Percentiles rank a stretch among this genome's conserved stretches.
These are phyloP conservation scores for Candida patagonica DNA, from an alignment of 805 yeast genomes.

Conservation along the genomic window DNA sequence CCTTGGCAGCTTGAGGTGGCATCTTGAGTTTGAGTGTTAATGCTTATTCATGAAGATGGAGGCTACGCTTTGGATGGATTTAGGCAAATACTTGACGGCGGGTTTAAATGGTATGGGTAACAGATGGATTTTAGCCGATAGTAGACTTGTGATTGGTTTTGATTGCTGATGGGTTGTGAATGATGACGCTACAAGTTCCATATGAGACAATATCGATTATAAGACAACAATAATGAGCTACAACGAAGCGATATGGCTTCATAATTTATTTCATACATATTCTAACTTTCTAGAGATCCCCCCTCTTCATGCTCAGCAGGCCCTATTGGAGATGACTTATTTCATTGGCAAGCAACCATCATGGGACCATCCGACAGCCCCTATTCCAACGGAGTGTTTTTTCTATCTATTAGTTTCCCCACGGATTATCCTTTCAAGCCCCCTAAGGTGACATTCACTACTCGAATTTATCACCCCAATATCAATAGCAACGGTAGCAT, in stretches of 20 bases:
- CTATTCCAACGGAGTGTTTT: slow-evolving; percentile 86
- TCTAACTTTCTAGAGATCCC: slow-evolving; percentile 83
- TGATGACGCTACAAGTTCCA: no score
- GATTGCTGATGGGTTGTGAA: neutral
- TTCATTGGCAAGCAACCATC: slow-evolving; percentile 99
- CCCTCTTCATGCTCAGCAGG: slow-evolving; percentile 99
- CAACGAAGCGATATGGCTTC: no score
- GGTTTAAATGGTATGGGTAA: no score
- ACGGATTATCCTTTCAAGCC: slow-evolving; percentile 99
- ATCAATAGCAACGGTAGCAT: slow-evolving; percentile 93
- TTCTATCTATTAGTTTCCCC: slow-evolving; percentile 94
- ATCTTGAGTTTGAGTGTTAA: no score
- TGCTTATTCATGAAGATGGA: no score
- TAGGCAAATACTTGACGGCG: no score
- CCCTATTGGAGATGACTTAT: slow-evolving; percentile 94
- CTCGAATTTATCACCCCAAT: slow-evolving; percentile 95
- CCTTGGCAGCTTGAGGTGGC: no score
- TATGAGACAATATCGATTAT: no score
- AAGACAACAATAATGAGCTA: neutral
- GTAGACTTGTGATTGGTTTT: neutral
- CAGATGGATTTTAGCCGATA: neutral
- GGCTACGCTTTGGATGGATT: no score
- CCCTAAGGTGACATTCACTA: slow-evolving; percentile 85
- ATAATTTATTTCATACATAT: no score
- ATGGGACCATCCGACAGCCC: slow-evolving; percentile 97